Evolutionary conservation across 1,139 yeast species (phyloP).

Genomic region (Kluyveromyces sp.): DNA sequence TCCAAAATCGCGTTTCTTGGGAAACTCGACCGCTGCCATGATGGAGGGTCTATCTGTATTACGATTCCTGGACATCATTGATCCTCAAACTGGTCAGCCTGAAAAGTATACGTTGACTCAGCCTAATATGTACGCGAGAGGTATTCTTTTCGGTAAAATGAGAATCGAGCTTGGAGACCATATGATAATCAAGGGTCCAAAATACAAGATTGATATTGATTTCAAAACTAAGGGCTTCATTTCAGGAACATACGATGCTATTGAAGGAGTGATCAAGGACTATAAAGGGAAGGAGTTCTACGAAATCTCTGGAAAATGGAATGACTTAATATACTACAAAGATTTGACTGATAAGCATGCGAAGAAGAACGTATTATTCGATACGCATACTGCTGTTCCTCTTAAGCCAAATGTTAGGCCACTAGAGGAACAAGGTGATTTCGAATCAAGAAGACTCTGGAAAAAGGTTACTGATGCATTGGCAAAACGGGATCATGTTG

Average conservation of each 20-base stretch:
- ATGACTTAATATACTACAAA: constrained; percentile 70
- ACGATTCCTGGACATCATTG: constrained; percentile 56
- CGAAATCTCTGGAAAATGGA: constrained; percentile 87
- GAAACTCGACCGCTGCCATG: constrained; percentile 93
- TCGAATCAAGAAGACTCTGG: constrained; percentile 84
- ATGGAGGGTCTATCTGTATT: constrained; percentile 88
- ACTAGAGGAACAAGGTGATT: constrained; percentile 65
- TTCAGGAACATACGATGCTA: constrained; percentile 85
- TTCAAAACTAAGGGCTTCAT: constrained; percentile 94
- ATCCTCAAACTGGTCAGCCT: constrained; percentile 38
- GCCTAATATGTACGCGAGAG: constrained; percentile 95
- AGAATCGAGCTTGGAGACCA: constrained; percentile 91
- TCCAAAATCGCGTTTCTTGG: constrained; percentile 83
- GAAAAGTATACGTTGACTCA: constrained; percentile 77
- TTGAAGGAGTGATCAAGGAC: constrained; percentile 64
- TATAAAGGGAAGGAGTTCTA: constrained; percentile 49
- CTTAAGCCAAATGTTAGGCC: constrained; percentile 68
- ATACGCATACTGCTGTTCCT: constrained; percentile 49
- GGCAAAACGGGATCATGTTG: constrained; percentile 62
- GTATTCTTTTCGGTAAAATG: constrained; percentile 83
- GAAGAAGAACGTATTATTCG: constrained; percentile 48
- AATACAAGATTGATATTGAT: constrained; percentile 71
- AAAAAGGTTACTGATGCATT: constrained; percentile 71
- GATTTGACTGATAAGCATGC: constrained; percentile 41
- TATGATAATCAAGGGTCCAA: constrained; percentile 61